Evolutionary conservation across 768 basidiomycete species (phyloP), one percentile per base, ranked within the genome.

Genomic region (Termitomyces eurrhizus): DNA sequence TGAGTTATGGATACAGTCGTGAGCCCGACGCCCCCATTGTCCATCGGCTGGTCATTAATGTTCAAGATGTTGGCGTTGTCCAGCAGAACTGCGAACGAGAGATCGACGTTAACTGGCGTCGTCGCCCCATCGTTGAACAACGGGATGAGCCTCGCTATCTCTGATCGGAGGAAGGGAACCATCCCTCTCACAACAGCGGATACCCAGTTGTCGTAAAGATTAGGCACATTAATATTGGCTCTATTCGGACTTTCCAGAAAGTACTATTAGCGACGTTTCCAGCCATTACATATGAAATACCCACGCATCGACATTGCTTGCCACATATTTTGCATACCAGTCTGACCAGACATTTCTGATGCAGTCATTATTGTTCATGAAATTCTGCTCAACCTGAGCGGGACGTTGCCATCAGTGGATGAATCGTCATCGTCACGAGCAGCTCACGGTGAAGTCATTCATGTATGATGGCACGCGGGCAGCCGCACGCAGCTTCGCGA

Each of bases 161-260:
- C 39, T 32, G 54, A 26, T n/a, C 7, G 16, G 29, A 55, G 54
- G 41, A 41, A 55, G 18, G 54, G 54, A 0, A 41, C 39, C 54
- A 44, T 37, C 41, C 16, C 41, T 7, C 44, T 55, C 9, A 55
- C 54, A 7, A 55, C 39, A 14, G 2, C 11, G 1, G 4, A 55
- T 14, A 55, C n/a, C 54, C 54, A 55, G 7, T 41, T 44, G 41
- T 55, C 54, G 16, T 55, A 55, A 29, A 44, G 54, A 18, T 44
- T 9, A 8, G 24, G 24, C 18, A 55, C 29, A 21, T 55, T 44
- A 1, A 44, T 14, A 33, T 0, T 44, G 6, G 39, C 54, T 29
- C 9, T 44, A 16, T 29, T 5, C 9, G 54, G 54, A 53, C 52
- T 53, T 36, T 12, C 13, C 49, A 33, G 16, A 13, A 39, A 39